Evolutionary conservation across 371 early-diverging fungal species (phyloP), one percentile per base, ranked within the genome.

Genomic region (Zychaea mexicana): DNA sequence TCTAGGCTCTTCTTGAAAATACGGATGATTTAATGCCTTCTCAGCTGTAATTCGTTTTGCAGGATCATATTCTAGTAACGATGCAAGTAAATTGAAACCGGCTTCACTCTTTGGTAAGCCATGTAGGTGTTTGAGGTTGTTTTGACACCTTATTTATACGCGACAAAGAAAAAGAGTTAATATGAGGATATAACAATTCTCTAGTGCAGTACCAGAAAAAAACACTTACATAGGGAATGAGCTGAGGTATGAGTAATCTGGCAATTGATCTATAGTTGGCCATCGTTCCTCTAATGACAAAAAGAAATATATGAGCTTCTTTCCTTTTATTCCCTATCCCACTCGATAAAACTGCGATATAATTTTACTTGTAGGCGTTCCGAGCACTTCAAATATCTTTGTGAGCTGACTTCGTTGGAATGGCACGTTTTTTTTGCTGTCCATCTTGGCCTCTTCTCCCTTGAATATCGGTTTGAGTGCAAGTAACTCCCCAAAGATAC

Each of bases 371-470:
- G 91, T 91, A 0, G 97, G 97, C 12, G 87, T 85, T 6, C 97
- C 97, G 21, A 97, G 84, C 12, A 95, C 85, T 68, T 96, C 95
- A 70, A 95, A 88, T 49, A 98, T 98, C 73, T 92, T 93, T 49
- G 82, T 84, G 22, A 97, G 71, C 66, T 98, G 96, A 68, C 91
- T 90, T 68, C 89, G 84, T 73, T 96, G 97, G 72, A 95, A 96
- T 0, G 95, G 96, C 0, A 96, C 90, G 42, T 79, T 86, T 76
- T 94, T 96, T 66, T 90, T 91, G 61, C 78, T 85, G 68, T 95
- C 95, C 83, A 95, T 94, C 66, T 95, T 95, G 27, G 88, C 92
- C 71, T 96, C 97, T 64, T 96, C 96, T 38, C 97, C 98, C 70
- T 94, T 94, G 72, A 98, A 98, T 22, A 98, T 88, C 7, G 97